Conservation (phyloP, 2,329 filamentous ascomycete genomes). For the Phyllachora maydis region DNA sequence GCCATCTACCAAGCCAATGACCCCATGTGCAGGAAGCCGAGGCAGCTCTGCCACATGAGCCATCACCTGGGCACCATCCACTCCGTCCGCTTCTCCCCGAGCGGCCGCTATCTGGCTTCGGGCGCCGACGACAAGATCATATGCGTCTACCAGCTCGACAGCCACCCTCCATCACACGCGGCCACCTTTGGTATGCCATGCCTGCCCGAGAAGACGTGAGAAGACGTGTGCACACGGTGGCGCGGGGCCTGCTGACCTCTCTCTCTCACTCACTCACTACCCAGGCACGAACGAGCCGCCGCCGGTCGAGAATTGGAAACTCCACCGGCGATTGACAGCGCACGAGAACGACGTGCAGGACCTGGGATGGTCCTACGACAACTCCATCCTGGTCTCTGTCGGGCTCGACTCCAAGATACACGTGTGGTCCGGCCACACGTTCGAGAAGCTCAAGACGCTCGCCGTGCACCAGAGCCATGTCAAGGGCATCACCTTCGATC, state of each 20-base stretch:
- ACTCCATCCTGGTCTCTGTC: conserved; percentile 86
- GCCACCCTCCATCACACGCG: conserved; percentile 54
- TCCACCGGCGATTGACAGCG: conserved; percentile 76
- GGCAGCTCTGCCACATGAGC: conserved; percentile 94
- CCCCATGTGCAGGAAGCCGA: conserved; percentile 52
- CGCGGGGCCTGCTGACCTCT: too few relatives aligned
- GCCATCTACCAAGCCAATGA: conserved; percentile 69
- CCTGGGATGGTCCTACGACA: conserved; percentile 90
- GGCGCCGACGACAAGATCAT: conserved; percentile 98
- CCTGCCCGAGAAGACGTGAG: not conserved
- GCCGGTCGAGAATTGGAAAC: conserved; percentile 95
- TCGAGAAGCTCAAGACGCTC: conserved; percentile 91
- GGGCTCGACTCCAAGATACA: conserved; percentile 96
- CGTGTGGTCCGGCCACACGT: conserved; percentile 94
- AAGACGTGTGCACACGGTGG: too few relatives aligned
- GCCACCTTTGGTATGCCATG: conserved; percentile 49
- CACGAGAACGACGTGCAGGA: conserved; percentile 99
- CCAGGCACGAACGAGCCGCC: conserved; percentile 69
- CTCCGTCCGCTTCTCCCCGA: conserved; percentile 89
- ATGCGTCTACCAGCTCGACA: conserved; percentile 84
- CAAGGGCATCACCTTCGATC: conserved; percentile 96
- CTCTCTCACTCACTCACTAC: conserved; percentile 5
- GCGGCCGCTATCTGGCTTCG: conserved; percentile 85
- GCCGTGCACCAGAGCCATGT: conserved; percentile 91
- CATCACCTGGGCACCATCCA: conserved; percentile 96